These are phyloP conservation scores for Psidium friedrichsthalianum DNA, from an alignment of 345 rosid genomes.

Conservation along the genomic window DNA sequence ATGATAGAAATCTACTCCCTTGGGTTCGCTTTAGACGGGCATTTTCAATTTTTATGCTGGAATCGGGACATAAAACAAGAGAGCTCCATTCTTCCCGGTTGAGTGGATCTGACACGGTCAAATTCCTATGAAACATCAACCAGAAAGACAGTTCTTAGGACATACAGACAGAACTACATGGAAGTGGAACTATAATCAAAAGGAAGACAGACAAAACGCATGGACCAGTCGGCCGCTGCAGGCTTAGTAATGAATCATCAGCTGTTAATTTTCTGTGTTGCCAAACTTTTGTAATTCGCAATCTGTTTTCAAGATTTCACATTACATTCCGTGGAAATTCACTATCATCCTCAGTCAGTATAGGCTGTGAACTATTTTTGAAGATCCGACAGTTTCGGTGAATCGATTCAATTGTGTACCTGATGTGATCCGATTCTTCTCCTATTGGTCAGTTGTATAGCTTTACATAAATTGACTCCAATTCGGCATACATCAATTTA, in stretches of 20 bases:
- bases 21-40: not conserved
- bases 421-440: accelerated
- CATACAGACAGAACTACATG: not conserved
- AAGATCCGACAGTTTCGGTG: accelerated
- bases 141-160: not conserved
- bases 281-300: not conserved
- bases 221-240: not conserved
- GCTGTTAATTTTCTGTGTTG: not conserved
- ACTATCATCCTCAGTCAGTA: not conserved
- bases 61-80: not conserved
- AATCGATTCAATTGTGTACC: not conserved
- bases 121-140: not conserved
- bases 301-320: not conserved
- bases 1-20: not conserved
- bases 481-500: not conserved
- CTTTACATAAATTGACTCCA: too few species aligned
- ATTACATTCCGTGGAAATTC: not conserved
- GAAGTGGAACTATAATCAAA: not conserved
- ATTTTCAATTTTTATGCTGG: not conserved
- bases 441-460: too few species aligned
- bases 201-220: not conserved
- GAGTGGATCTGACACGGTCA: not conserved
- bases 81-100: not conserved
- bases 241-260: not conserved
- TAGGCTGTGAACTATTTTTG: not conserved